Evolutionary conservation across 352 stramenopile genomes (phyloP).

Genomic region (Phytopythium oedochilum): DNA sequence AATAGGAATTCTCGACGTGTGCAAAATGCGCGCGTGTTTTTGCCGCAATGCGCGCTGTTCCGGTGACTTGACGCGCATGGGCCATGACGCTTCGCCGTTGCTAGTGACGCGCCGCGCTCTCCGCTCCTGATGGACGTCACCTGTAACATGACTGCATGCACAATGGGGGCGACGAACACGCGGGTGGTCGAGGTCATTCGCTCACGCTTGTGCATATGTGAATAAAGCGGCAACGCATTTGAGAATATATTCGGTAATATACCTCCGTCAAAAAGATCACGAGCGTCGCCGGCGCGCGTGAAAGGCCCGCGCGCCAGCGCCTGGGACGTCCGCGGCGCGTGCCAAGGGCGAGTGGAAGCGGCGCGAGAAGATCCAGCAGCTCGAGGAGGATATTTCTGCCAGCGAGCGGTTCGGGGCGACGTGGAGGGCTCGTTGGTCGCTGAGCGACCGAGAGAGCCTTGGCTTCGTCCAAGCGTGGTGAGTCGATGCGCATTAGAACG

Average conservation of each 20-base stretch:
- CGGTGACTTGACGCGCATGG: neutral
- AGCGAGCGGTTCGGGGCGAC: neutral
- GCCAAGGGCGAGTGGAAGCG: neutral
- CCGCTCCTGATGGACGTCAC: no score
- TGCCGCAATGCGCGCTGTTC: neutral
- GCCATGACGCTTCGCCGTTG: neutral
- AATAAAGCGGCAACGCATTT: no score
- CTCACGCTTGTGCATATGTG: no score
- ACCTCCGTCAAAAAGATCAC: neutral
- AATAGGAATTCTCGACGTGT: neutral
- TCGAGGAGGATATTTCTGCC: neutral
- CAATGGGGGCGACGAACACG: no score
- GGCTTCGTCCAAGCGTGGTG: no score
- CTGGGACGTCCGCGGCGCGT: no score
- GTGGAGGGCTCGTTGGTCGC: no score
- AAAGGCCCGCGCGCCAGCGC: neutral
- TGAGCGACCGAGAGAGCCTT: no score
- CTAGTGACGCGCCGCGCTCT: neutral
- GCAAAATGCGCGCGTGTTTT: neutral
- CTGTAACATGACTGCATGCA: no score
- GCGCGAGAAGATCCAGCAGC: neutral
- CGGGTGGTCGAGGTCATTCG: no score
- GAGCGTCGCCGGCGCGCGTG: no score
- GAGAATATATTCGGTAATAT: constrained; percentile 3
- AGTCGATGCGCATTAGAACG: no score